Base-by-base conservation (phyloP, 1,284 basidiomycete genomes). In the Pyrrhoderma lamaoense region DNA sequence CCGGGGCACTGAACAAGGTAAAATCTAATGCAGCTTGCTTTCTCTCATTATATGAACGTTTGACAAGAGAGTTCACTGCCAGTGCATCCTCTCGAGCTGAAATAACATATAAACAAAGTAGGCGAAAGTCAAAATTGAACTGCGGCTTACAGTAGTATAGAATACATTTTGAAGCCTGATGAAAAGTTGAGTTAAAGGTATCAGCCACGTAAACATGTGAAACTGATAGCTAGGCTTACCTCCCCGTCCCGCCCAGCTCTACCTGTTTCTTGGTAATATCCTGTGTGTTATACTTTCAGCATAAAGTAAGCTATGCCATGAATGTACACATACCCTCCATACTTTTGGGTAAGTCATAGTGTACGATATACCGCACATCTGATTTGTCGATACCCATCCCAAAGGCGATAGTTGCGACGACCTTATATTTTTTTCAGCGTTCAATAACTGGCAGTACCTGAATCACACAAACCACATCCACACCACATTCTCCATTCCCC, bases 211-310 rank as follows among this genome's bases (percentile, higher is more conserved):
- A n/a, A n/a, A n/a, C n/a, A 7, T 25, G 40, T 18, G 18, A n/a
- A 16, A 39, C 3, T 45, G 1, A 14, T 40, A 21, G 11, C 27
- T 4, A 69, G 27, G 11, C 79, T 63, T 59, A 89, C 88, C 57
- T 74, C 67, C 36, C 87, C 87, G 64, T 93, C 89, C 50, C 91
- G 74, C n/a, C 90, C 91, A 39, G 86, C 91, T 53, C 89, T 74
- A 31, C 86, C 84, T 82, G 89, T 93, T 64, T 93, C 90, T 63
- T 93, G 91, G 62, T 93, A 93, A 65, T 85, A 93, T 0, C 87
- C 89, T 89, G 49, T 43, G 2, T 22, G 27, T 36, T 2, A 21
- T 11, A 31, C 22, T 27, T 18, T 39, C n/a, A 40, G 25, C 16
- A 31, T 16, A 34, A 8, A 49, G 47, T 36, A 56, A 47, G 8